Evolutionary conservation across 164 flowering plant genomes (phyloP).

Genomic region (Chloranthus sessilifolius): DNA sequence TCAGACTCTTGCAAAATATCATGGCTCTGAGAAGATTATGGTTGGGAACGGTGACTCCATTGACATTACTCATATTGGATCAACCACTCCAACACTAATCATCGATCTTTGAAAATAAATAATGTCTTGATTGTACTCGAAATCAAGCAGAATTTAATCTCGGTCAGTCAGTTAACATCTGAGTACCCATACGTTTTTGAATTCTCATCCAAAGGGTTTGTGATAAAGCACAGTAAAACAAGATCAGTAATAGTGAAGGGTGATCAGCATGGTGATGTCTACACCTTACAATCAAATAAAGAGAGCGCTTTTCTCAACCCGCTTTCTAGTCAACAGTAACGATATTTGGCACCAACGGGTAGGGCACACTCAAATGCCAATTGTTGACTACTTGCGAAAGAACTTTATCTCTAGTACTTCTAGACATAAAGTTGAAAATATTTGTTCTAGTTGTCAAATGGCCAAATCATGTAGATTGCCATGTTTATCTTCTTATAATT

Average conservation of each 20-base stretch:
- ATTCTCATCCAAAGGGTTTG: background rate
- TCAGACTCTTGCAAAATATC: background rate
- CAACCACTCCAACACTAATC: too few relatives aligned
- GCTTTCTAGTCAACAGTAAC: background rate
- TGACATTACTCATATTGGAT: background rate
- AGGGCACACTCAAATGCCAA: too few relatives aligned
- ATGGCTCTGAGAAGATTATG: background rate
- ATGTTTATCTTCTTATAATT: too few relatives aligned
- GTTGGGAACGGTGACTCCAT: background rate
- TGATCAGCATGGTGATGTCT: background rate
- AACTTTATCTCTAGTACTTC: too few relatives aligned
- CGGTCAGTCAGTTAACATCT: background rate
- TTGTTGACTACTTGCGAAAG: too few relatives aligned
- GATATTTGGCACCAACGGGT: background rate
- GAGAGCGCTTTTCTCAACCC: background rate
- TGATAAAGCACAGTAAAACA: conserved; percentile 6
- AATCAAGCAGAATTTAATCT: background rate
- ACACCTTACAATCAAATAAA: background rate
- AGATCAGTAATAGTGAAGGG: background rate
- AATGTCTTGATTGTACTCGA: too few relatives aligned
- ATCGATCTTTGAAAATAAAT: too few relatives aligned
- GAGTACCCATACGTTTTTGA: background rate
- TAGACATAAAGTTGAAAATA: too few relatives aligned
- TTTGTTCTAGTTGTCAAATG: too few relatives aligned
- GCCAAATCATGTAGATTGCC: too few relatives aligned